Evolutionary conservation across 2,329 filamentous ascomycete species (phyloP).

Genomic region (Aureobasidium leucospermi): DNA sequence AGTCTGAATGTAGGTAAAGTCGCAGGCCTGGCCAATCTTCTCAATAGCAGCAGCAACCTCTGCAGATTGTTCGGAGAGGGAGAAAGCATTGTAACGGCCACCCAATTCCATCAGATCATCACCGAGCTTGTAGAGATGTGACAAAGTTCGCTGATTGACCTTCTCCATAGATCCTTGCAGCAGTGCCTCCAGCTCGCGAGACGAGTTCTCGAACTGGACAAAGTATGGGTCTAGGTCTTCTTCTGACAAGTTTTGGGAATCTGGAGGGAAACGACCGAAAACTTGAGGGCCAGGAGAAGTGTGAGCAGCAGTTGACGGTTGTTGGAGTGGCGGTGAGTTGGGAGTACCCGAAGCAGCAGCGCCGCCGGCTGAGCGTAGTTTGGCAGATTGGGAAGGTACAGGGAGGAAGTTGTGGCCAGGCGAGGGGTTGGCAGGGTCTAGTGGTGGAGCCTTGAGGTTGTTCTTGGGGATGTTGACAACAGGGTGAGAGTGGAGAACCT

Average conservation of each 20-base stretch:
- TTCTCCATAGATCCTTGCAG: conserved; percentile 94
- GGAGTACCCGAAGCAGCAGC: conserved; percentile 45
- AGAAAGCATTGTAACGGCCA: conserved; percentile 94
- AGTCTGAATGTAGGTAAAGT: conserved; percentile 92
- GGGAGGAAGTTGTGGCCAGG: conserved; percentile 82
- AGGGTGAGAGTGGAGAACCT: conserved; percentile 89
- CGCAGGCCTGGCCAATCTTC: conserved; percentile 85
- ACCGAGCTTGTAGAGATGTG: conserved; percentile 74
- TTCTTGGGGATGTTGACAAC: conserved; percentile 89
- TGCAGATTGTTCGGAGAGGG: conserved; percentile 82
- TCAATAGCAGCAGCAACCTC: conserved; percentile 90
- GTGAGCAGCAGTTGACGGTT: conserved; percentile 50
- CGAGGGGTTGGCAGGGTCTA: conserved; percentile 88
- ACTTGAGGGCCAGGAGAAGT: conserved; percentile 54
- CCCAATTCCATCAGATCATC: conserved; percentile 88
- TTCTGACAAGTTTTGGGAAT: conserved; percentile 68
- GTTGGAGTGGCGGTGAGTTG: conserved; percentile 45
- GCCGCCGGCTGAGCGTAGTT: conserved; percentile 56
- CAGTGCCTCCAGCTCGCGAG: conserved; percentile 81
- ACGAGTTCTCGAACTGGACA: conserved; percentile 83
- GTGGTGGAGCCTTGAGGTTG: conserved; percentile 86
- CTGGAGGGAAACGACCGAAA: conserved; percentile 75
- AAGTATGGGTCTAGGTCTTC: conserved; percentile 95
- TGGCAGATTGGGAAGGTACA: conserved; percentile 76
- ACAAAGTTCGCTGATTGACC: conserved; percentile 82